Evolutionary conservation across 1,284 basidiomycete species (phyloP), one percentile per base, ranked within the genome.

Genomic region (Farysia itapuensis): DNA sequence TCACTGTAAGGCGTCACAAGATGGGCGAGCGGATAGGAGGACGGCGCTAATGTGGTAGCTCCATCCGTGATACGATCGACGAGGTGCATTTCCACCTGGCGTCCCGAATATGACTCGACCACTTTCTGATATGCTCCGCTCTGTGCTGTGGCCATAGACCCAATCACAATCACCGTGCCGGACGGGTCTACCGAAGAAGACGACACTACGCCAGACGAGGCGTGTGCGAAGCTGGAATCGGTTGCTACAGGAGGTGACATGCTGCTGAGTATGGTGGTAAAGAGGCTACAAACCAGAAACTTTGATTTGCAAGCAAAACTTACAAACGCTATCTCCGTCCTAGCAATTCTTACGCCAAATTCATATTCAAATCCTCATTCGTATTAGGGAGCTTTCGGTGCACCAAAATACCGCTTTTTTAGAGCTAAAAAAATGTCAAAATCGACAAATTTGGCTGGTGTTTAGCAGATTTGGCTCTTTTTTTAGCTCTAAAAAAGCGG

Each of bases 31-130:
- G 67, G 60, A 31, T 64, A 70, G 4, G 54, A 50, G 22, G 39
- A 35, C 14, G 60, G 41, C 5, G 47, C 21, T 12, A 70, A 66
- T 25, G 48, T 25, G 7, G 64, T 67, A 15, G 53, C 68, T 2
- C 50, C 65, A 16, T 74, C 70, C 13, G 70, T 74, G 29, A 76
- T 44, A 9, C 74, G 68, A 39, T 76, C 74, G 19, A 69, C 53
- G 72, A 76, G 74, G 43, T 76, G 60, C 57, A 74, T 75, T 40
- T 76, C 74, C 5, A 75, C 63, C 28, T 54, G 54, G 37, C 49
- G 49, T 18, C 49, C 51, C 5, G 48, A 48, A 47, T 56, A 56
- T 0, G 42, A 30, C 35, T 74, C 53, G 32, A 75, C 64, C 0
- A 48, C 61, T 14, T 54, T 46, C 35, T 75, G 73, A 44, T 75